Percentiles rank a stretch among this genome's conserved stretches.
Conservation (phyloP, 2,329 filamentous ascomycete genomes). For the Gremmenia infestans region DNA sequence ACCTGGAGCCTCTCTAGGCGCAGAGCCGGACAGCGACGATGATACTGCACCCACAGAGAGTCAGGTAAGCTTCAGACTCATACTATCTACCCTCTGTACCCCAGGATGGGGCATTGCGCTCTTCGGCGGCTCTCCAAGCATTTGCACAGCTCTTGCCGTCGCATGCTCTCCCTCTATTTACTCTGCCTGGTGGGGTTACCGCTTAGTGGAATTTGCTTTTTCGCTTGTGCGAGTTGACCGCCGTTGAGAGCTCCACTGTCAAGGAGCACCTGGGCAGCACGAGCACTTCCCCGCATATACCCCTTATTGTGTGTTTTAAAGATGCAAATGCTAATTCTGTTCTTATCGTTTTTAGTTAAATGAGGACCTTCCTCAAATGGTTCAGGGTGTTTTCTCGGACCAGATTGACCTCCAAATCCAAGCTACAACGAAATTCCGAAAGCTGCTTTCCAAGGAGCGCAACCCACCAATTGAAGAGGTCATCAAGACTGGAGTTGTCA, state of each 20-base stretch:
- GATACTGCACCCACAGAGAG: constrained; percentile 91
- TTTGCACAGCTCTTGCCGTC: neutral
- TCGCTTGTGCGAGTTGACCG: constrained; percentile 24
- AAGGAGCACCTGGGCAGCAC: constrained; percentile 4
- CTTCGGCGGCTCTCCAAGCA: neutral
- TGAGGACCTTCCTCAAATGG: constrained; percentile 98
- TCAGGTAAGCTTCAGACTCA: constrained; percentile 63
- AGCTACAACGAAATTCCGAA: constrained; percentile 96
- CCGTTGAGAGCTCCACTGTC: constrained; percentile 14
- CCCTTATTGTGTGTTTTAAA: neutral
- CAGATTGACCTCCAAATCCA: constrained; percentile 97
- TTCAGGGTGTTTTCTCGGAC: constrained; percentile 94
- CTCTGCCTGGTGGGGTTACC: constrained; percentile 28
- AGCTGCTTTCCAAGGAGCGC: constrained; percentile 95
- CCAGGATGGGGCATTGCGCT: neutral
- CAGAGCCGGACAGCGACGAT: constrained; percentile 94
- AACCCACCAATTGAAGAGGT: constrained; percentile 99
- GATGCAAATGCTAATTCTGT: constrained; percentile 18
- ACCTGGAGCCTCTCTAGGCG: constrained; percentile 76
- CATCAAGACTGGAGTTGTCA: constrained; percentile 97
- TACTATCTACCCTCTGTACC: neutral
- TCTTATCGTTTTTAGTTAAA: constrained; percentile 61
- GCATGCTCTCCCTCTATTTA: constrained; percentile 17
- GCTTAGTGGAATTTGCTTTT: constrained; percentile 25
- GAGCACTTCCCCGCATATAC: constrained; percentile 7